Conservation (phyloP, 2,329 filamentous ascomycete species). For the Cytospora piceicola region DNA sequence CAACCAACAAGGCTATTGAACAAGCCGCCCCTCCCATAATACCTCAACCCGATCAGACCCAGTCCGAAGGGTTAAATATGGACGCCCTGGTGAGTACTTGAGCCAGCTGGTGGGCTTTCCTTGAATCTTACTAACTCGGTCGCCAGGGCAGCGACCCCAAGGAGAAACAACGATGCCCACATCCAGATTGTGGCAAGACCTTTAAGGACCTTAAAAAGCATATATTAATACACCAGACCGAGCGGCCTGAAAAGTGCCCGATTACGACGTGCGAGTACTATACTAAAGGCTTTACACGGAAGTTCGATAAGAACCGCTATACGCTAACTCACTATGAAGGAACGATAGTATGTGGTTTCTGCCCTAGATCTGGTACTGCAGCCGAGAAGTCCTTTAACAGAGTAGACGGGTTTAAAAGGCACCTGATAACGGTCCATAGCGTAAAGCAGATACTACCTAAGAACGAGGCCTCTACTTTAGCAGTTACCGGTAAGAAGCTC, state of each 20-base stretch:
- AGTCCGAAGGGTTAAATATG: no score
- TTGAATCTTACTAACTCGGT: no score
- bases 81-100: no score
- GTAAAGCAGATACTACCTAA: conserved; percentile 90
- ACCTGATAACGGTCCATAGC: conserved; percentile 85
- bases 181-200: conserved; percentile 79
- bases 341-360: conserved; percentile 96
- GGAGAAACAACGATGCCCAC: conserved; percentile 75
- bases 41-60: no score
- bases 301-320: conserved; percentile 96
- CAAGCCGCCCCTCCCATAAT: no score
- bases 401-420: conserved; percentile 93
- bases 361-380: conserved; percentile 83
- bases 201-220: conserved; percentile 95
- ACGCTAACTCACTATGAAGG: conserved; percentile 96
- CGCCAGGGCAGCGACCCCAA: conserved; percentile 67
- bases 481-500: conserved; percentile 63
- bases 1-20: no score
- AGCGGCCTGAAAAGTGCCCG: conserved; percentile 92
- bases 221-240: conserved; percentile 90
- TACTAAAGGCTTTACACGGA: conserved; percentile 87
- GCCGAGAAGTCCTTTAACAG: conserved; percentile 96
- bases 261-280: conserved; percentile 92
- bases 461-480: conserved; percentile 38
- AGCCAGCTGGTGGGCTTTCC: no score